These are phyloP conservation scores for Suillus plorans DNA, from an alignment of 768 basidiomycete genomes.

Conservation along the genomic window DNA sequence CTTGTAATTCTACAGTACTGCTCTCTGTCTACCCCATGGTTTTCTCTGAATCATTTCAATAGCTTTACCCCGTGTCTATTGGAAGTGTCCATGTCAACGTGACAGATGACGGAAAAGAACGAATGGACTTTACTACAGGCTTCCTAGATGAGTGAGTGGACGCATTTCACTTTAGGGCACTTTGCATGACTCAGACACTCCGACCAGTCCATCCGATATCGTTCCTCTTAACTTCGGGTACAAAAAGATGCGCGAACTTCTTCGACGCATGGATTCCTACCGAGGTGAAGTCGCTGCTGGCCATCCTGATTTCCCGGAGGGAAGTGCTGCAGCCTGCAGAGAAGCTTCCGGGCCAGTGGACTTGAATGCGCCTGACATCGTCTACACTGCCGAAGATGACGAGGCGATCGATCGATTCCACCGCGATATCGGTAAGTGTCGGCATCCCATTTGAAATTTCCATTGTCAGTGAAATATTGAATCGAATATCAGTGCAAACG, in stretches of 20 bases:
- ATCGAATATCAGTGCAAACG: constrained; percentile 21
- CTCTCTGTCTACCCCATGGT: too few relatives aligned
- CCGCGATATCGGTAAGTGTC: constrained; percentile 16
- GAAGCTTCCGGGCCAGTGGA: constrained; percentile 19
- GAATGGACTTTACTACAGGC: too few relatives aligned
- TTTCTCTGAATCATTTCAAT: too few relatives aligned
- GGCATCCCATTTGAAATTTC: background rate
- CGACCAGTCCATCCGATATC: constrained; percentile 23
- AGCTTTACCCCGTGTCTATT: too few relatives aligned
- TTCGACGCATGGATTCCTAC: constrained; percentile 42
- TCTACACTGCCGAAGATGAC: constrained; percentile 35
- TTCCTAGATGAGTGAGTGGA: too few relatives aligned
- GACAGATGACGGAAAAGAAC: too few relatives aligned
- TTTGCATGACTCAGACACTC: background rate
- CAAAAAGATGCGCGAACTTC: constrained; percentile 26
- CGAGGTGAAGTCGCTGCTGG: constrained; percentile 33
- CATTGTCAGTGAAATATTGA: background rate
- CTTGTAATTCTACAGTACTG: too few relatives aligned
- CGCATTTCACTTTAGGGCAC: too few relatives aligned
- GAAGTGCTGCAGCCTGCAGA: constrained; percentile 27
- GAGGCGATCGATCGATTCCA: constrained; percentile 32
- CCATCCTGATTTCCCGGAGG: constrained; percentile 25
- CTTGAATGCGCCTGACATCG: constrained; percentile 26
- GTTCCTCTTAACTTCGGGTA: constrained; percentile 26
- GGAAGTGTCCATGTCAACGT: too few relatives aligned